Base-by-base conservation (phyloP, 805 yeast genomes). In the Schwanniomyces vanrijiae region DNA sequence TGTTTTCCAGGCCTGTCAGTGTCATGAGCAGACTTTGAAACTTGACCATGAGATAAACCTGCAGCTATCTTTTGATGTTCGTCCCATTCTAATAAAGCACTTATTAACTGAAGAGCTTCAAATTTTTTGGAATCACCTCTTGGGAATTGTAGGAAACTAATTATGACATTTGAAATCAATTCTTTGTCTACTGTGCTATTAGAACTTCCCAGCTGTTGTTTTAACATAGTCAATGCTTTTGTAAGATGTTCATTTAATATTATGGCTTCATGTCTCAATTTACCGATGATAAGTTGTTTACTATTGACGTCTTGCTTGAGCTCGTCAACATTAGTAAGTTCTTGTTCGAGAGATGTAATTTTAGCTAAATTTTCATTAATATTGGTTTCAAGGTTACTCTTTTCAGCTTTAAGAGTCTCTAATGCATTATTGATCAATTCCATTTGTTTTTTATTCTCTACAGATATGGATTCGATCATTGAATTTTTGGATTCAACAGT, bases 121-220 rank as follows among this genome's bases (percentile, higher is more conserved):
- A 88, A 94, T 66, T 94, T 90, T 68, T 91, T 92, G 7, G 96
- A 80, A 63, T 94, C 99, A 1, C 94, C 96, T 50, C 99, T 75
- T 5, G 96, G 97, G 25, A 92, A 73, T 28, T 86, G 85, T 14
- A 94, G 77, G 66, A 91, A 94, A 46, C 94, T 88, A 14, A 94
- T 78, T 43, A 94, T 71, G 50, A 94, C 74, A 63, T 94, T 94
- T 2, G 97, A 86, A 4, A 94, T 82, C 50, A 94, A 78, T 63
- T 91, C 96, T 60, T 86, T 85, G 64, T 92, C 98, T 1, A 92
- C 90, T 7, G 85, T 78, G 42, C 84, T 88, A 6, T 90, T 81
- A 18, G 59, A 47, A 26, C 58, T 60, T 33, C 83, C 82, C 35
- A 88, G 81, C 44, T 85, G 87, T 60, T 84, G 84, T 57, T 90